These are phyloP conservation scores for Rhodotorula sp. DNA, from an alignment of 1,284 basidiomycete genomes.

Conservation along the genomic window DNA sequence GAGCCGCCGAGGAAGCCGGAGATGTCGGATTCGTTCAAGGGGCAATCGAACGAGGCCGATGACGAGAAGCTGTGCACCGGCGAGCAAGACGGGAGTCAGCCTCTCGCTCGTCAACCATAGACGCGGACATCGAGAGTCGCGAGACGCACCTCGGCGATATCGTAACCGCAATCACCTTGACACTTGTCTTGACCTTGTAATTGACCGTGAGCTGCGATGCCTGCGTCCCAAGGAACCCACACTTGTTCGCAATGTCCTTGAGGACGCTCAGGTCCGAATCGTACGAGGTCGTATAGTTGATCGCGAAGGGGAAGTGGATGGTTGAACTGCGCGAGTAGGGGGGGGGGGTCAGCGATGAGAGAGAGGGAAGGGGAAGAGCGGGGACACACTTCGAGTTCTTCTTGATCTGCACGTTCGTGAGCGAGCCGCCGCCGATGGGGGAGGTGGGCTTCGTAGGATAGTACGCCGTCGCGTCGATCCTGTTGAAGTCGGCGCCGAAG, in stretches of 20 bases:
- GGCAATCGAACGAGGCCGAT: conserved; percentile 38
- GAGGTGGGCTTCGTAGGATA: conserved; percentile 38
- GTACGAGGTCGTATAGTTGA: conserved; percentile 42
- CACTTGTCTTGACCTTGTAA: conserved; percentile 42
- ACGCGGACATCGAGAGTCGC: not conserved
- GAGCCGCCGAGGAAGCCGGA: conserved; percentile 24
- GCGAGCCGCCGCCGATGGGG: conserved; percentile 42
- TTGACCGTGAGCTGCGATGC: conserved; percentile 42
- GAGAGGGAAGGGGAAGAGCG: conserved; percentile 3
- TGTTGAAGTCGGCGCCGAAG: conserved; percentile 42
- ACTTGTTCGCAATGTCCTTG: conserved; percentile 44
- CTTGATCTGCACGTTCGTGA: conserved; percentile 39
- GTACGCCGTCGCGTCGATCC: conserved; percentile 41
- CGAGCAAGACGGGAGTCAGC: no score
- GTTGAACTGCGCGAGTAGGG: conserved; percentile 39
- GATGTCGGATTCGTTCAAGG: conserved; percentile 36
- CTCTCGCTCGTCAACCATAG: no score
- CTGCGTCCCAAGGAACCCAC: conserved; percentile 40
- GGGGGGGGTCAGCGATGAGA: not conserved
- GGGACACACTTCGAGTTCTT: conserved; percentile 37
- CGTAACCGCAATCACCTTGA: conserved; percentile 42
- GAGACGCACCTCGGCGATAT: conserved; percentile 37
- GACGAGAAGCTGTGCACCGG: conserved; percentile 32
- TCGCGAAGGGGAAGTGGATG: conserved; percentile 42
- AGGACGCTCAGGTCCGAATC: conserved; percentile 43